Percentiles rank a stretch among this genome's conserved stretches.
Conservation (phyloP, 2,329 filamentous ascomycete species). For the Coccinonectria pachysandricola region DNA sequence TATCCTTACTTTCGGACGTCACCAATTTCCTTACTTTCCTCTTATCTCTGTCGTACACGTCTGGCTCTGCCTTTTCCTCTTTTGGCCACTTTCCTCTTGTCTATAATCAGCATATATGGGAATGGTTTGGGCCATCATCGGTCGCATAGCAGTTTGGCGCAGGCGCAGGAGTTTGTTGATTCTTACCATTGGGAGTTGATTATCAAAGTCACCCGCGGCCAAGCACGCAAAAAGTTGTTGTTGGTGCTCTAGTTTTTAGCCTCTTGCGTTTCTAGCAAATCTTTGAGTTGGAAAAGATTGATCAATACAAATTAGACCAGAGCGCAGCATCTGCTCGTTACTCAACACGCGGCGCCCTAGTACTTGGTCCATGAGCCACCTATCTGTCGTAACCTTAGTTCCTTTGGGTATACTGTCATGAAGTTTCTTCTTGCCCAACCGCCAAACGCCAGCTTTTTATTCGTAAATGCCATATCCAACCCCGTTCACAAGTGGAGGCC, state of each 20-base stretch:
- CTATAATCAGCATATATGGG: constrained; percentile 16
- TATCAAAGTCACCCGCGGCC: too few relatives aligned
- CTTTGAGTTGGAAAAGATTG: too few relatives aligned
- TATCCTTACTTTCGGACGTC: constrained; percentile 4
- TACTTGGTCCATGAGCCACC: neutral
- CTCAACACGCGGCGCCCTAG: too few relatives aligned
- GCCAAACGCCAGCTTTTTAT: constrained; percentile 20
- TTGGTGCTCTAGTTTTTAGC: too few relatives aligned
- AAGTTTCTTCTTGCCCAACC: constrained; percentile 7
- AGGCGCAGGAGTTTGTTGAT: constrained; percentile 11
- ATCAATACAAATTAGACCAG: too few relatives aligned
- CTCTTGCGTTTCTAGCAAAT: too few relatives aligned
- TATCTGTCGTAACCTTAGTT: constrained; percentile 1
- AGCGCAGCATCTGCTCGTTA: too few relatives aligned
- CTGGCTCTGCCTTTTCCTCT: too few relatives aligned
- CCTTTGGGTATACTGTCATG: constrained; percentile 14
- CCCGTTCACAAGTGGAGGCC: constrained; percentile 58
- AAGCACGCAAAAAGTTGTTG: too few relatives aligned
- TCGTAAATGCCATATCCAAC: too few relatives aligned
- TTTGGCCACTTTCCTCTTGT: too few relatives aligned
- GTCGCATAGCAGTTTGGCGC: constrained; percentile 17
- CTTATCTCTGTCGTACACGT: constrained; percentile 5
- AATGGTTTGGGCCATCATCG: constrained; percentile 13
- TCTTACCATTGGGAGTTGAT: constrained; percentile 5
- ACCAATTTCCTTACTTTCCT: constrained; percentile 4